Evolutionary conservation across 2,329 filamentous ascomycete genomes (phyloP), one percentile per base, ranked within the genome.

Genomic region (Biscogniauxia mediterranea): DNA sequence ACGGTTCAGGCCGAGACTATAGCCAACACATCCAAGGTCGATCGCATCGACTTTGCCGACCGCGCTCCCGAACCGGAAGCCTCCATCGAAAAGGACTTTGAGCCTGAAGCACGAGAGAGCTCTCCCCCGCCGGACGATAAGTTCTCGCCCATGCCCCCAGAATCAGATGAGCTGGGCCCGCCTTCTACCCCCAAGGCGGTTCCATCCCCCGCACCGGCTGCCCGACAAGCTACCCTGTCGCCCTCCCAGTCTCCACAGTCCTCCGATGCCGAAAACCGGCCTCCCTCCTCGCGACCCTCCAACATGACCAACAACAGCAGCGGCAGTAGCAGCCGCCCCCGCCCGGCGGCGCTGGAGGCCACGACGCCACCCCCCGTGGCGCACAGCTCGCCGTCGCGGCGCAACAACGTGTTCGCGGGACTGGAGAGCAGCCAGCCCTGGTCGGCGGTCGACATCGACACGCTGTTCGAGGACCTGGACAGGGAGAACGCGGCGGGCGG

Each of bases 261-360:
- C 1, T 93, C 91, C 0, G 89, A 95, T 71, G 89, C 89, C 0
- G 91, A 95, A 74, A 94, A 94, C 67, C 87, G 85, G 54, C 90
- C 90, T 0, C 91, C 91, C 0, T 90, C 89, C 1, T 87, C 87
- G 5, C 85, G 81, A 57, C 84, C 83, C 1, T 79, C 82, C 2
- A 80, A 79, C 57, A 81, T 77, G 66, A 57, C 77, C 62, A 71
- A 76, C 63, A 68, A 76, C 55, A 83, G 81, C 71, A 79, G 81
- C 5, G 74, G 80, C 82, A 1, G 74, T 83, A 5, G 77, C 80
- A 1, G 74, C 79, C 5, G 85, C 84, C 0, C 3, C 7, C 3
- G 7, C 28, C 7, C 28, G 7, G 11, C 7, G 7, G 28, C 28
- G 7, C 28, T 32, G 11, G 11, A 2, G 3, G 28, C 28, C 28